Base-by-base conservation (phyloP, 257 asterid genomes). In the Solanum megistacrolobum region DNA sequence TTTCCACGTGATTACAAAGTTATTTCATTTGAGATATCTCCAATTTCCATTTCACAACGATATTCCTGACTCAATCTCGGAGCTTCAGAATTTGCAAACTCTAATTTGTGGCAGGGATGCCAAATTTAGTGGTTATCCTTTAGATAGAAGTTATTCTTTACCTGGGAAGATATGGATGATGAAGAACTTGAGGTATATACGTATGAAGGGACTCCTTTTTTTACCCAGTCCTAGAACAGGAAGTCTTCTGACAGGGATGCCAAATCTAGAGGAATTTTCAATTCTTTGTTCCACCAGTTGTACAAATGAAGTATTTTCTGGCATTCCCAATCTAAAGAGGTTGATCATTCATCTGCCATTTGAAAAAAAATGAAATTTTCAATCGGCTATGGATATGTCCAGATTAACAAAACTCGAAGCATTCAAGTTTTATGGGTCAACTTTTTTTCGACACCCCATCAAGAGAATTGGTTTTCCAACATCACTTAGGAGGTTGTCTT, bases 351-450 rank as follows among this genome's bases (percentile, higher is more conserved):
- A 7, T 11, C 1, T 62, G n/a, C 14, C 14, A 23, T 4, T 0
- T n/a, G 3, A 1, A 27, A 0, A 0, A 0, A 10, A 12, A 9
- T 9, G 4, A 4, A 11, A 5, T 0, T n/a, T 4, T 5, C 6
- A 0, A 2, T 60, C 13, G 1, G 12, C 11, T 0, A 20, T 27
- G 18, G 68, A 55, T 41, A 41, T 20, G 23, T 81, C 85, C 35
- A 43, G 85, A 35, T 81, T 81, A 34, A 58, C 23, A 81, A 41
- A 46, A 81, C 62, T 43, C 9, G 35, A 34, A 43, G 5, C 21
- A 13, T 41, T 81, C 23, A 41, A 52, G 66, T n/a, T 18, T 3
- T 4, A 5, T 27, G 21, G 3, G 39, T 8, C 8, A 25, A 6
- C 0, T 69, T 14, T 1, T 14, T 29, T 3, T 16, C 12, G 5